Conservation (phyloP, 164 flowering plant species). For the Stephania yunnanensis region DNA sequence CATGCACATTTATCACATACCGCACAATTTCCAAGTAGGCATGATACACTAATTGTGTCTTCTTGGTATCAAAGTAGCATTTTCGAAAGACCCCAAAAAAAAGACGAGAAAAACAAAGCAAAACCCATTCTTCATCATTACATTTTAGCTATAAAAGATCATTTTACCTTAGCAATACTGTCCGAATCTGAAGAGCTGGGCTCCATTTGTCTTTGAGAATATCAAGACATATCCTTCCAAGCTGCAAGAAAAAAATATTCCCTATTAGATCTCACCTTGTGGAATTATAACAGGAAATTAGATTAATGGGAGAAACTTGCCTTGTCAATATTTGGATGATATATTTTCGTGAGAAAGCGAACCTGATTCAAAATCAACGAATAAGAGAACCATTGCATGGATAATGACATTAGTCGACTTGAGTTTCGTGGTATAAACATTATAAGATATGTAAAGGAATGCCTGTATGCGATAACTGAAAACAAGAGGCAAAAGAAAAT, state of each 20-base stretch:
- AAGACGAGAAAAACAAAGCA: not conserved
- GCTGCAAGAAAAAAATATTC: slow-evolving; percentile 36
- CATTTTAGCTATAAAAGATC: not conserved
- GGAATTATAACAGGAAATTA: not conserved
- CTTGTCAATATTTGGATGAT: slow-evolving; percentile 91
- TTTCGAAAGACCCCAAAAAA: not conserved
- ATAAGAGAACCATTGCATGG: not conserved
- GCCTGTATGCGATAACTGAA: not conserved
- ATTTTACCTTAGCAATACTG: slow-evolving; percentile 77
- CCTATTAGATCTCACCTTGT: not conserved
- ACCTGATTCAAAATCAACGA: slow-evolving; percentile 40
- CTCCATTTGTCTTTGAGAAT: slow-evolving; percentile 99
- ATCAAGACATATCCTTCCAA: slow-evolving; percentile 97
- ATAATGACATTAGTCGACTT: not conserved
- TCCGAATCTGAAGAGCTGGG: slow-evolving; percentile 96
- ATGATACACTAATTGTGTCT: no score
- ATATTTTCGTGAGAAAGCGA: slow-evolving; percentile 81
- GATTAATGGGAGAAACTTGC: slow-evolving; percentile 19
- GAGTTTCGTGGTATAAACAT: not conserved
- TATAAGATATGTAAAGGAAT: not conserved
- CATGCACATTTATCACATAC: no score
- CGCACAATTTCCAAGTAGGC: no score
- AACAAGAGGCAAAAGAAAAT: no score
- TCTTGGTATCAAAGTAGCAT: not conserved
- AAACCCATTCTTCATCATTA: not conserved